Percentiles rank a stretch among this genome's conserved stretches.
phyloP scores from a whole-genome alignment of 345 rosid genomes.

The Arabidopsis suecica region DNA sequence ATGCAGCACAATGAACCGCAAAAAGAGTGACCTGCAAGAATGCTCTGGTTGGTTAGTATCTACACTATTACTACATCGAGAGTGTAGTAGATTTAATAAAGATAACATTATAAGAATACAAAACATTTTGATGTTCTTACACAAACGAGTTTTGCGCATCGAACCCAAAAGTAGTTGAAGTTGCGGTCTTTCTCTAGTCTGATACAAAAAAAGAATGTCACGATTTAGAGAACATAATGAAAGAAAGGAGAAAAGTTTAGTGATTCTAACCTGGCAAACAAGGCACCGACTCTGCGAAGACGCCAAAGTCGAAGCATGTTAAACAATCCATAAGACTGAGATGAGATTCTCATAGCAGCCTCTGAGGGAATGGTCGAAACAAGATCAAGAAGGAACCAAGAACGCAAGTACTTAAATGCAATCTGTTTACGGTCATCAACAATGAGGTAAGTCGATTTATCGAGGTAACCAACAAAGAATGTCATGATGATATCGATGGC shows the following conservation, averaged over 20 bases:
- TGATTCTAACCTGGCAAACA: slow-evolving; percentile 76
- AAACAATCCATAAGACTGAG: slow-evolving; percentile 71
- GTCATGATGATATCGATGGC: slow-evolving; percentile 80
- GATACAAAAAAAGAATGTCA: slow-evolving; percentile 35
- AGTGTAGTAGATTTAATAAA: not conserved
- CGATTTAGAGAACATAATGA: not conserved
- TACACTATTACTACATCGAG: slow-evolving; percentile 5
- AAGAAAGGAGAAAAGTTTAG: not conserved
- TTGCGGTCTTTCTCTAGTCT: slow-evolving; percentile 95
- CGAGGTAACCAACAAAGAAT: slow-evolving; percentile 87
- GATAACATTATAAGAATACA: not conserved
- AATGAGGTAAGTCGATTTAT: slow-evolving; percentile 68
- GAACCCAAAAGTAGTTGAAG: slow-evolving; percentile 93
- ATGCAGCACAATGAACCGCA: slow-evolving; percentile 87
- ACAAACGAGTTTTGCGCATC: slow-evolving; percentile 87
- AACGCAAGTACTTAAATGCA: slow-evolving; percentile 74
- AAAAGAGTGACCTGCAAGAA: slow-evolving; percentile 81
- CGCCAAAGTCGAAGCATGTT: slow-evolving; percentile 99
- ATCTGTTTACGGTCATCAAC: slow-evolving; percentile 72
- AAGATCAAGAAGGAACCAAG: slow-evolving; percentile 83
- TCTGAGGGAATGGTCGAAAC: slow-evolving; percentile 84
- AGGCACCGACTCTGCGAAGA: slow-evolving; percentile 89
- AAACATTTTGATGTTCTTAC: slow-evolving; percentile 55
- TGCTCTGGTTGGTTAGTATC: slow-evolving; percentile 12
- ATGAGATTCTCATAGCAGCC: slow-evolving; percentile 62